A percentile compares a stretch with the other conserved stretches of the same genome.
Evolutionary conservation across 371 early-diverging fungal species (phyloP).

Genomic region (Mucor mucedo): DNA sequence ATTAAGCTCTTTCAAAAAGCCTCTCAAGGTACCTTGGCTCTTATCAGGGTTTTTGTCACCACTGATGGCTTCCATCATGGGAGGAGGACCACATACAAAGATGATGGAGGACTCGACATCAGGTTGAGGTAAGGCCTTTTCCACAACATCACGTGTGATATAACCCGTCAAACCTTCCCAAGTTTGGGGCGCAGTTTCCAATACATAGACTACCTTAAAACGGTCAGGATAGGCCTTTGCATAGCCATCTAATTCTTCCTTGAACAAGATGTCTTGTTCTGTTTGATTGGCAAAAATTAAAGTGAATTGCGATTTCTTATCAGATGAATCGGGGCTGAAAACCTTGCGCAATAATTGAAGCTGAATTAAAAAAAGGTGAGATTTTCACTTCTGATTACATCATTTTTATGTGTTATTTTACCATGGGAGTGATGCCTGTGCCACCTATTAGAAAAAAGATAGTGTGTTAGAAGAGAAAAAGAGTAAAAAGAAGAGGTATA

Average conservation of each 20-base stretch:
- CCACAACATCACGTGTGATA: conserved; percentile 68
- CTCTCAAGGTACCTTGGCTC: conserved; percentile 83
- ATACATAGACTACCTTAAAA: conserved; percentile 78
- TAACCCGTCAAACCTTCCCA: conserved; percentile 76
- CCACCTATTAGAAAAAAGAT: conserved; percentile 58
- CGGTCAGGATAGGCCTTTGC: conserved; percentile 73
- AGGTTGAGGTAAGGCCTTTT: conserved; percentile 67
- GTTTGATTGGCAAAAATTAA: conserved; percentile 88
- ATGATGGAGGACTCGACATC: conserved; percentile 63
- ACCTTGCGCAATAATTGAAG: conserved; percentile 71
- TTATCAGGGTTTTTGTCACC: conserved; percentile 86
- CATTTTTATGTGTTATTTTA: conserved; percentile 22
- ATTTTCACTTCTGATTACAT: conserved; percentile 1
- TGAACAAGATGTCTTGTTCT: conserved; percentile 88
- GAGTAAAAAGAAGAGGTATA: too few relatives aligned
- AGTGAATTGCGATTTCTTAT: conserved; percentile 81
- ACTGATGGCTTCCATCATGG: conserved; percentile 77
- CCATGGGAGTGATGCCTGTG: conserved; percentile 94
- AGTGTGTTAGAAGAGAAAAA: too few relatives aligned
- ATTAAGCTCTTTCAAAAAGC: conserved; percentile 69
- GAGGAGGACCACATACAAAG: conserved; percentile 90
- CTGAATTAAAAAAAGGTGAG: neutral
- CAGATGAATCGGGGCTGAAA: conserved; percentile 60
- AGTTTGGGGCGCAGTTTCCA: conserved; percentile 69
- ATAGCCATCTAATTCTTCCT: conserved; percentile 75